phyloP scores from a whole-genome alignment of 768 basidiomycete species.

The Tulasnella sp. region DNA sequence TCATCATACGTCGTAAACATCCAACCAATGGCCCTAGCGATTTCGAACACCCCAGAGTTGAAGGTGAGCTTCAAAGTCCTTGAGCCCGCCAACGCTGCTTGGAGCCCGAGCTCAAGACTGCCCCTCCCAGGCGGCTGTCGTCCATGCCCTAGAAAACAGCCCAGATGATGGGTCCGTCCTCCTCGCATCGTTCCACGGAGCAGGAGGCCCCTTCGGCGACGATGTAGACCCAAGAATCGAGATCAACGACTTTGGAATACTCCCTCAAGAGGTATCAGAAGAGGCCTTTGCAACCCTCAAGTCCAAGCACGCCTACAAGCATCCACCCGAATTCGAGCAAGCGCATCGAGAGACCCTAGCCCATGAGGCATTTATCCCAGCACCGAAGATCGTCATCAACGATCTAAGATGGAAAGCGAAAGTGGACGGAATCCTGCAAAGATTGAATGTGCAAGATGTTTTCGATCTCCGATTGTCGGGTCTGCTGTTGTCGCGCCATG shows the following conservation, averaged over 20 bases:
- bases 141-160: neutral
- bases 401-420: neutral
- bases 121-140: neutral
- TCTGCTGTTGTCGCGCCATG: neutral
- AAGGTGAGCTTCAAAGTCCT: neutral
- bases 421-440: neutral
- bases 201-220: constrained; percentile 9
- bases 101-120: neutral
- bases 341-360: neutral
- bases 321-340: neutral
- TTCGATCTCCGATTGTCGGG: neutral
- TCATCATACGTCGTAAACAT: neutral
- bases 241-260: constrained; percentile 1
- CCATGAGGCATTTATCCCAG: neutral
- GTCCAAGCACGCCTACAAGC: neutral
- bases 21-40: neutral
- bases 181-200: neutral
- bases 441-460: constrained; percentile 10
- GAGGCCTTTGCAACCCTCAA: neutral
- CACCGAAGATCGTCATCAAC: neutral
- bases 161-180: constrained; percentile 8
- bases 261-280: neutral
- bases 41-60: neutral
- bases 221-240: neutral
- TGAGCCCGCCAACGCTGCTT: neutral